A percentile compares a stretch with the other conserved stretches of the same genome.
These are phyloP conservation scores for Alloteropsis angusta DNA, from an alignment of 202 grass and related monocot species.

Conservation along the genomic window DNA sequence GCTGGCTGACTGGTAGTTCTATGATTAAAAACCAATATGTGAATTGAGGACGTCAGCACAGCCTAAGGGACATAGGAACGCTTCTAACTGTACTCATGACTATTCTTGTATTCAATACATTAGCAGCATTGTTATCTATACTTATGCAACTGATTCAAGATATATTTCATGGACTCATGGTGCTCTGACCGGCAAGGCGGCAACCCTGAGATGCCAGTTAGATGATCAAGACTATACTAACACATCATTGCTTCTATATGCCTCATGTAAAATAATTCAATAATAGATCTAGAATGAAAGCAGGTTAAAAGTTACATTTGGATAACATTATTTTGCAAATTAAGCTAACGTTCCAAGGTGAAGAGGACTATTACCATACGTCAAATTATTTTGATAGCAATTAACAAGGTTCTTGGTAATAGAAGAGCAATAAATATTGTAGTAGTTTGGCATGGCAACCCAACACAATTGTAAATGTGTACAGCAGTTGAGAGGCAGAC, in stretches of 20 bases:
- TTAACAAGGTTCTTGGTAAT: neutral
- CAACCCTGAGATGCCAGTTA: neutral
- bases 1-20: neutral
- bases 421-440: neutral
- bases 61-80: neutral
- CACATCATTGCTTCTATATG: neutral
- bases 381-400: neutral
- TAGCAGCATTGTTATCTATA: neutral
- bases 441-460: neutral
- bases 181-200: neutral
- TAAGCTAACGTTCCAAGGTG: neutral
- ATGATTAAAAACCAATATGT: neutral
- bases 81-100: neutral
- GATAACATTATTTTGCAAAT: neutral
- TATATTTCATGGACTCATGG: neutral
- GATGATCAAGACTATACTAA: neutral
- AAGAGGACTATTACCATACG: neutral
- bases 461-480: neutral
- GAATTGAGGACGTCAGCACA: neutral
- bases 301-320: neutral
- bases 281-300: neutral
- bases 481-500: neutral
- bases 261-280: neutral
- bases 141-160: neutral
- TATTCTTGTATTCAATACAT: conserved; percentile 5